phyloP scores from a whole-genome alignment of 352 stramenopile species.

The Phytophthora quininea region DNA sequence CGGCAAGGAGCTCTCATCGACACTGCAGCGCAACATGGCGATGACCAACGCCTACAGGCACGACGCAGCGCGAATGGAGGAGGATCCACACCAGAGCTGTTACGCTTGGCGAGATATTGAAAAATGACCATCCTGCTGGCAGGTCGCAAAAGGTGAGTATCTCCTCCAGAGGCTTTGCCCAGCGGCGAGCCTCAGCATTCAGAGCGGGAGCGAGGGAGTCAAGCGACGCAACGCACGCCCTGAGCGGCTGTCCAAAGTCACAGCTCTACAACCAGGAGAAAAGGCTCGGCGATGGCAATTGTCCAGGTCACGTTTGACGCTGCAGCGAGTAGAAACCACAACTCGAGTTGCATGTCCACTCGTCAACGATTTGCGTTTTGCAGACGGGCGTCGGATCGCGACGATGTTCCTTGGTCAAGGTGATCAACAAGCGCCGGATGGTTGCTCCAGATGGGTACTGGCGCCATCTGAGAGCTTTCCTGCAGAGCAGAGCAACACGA shows the following conservation, averaged over 20 bases:
- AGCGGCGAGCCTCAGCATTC: conserved; percentile 13
- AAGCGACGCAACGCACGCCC: conserved; percentile 20
- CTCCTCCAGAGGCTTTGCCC: conserved; percentile 1
- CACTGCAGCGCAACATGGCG: conserved; percentile 33
- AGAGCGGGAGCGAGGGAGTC: conserved; percentile 18
- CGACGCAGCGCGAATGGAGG: conserved; percentile 12
- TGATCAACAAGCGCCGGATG: conserved; percentile 4
- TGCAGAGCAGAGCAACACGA: background rate
- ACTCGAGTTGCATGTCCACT: conserved; percentile 4
- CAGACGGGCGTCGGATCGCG: conserved; percentile 13
- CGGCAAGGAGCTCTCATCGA: conserved; percentile 27
- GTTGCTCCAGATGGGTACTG: conserved; percentile 12
- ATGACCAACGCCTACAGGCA: conserved; percentile 5
- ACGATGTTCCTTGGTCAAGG: conserved; percentile 9
- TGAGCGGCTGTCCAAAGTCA: conserved; percentile 30
- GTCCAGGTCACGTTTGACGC: conserved; percentile 24
- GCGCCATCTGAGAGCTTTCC: conserved; percentile 10
- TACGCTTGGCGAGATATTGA: conserved; percentile 28
- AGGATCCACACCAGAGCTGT: conserved; percentile 14
- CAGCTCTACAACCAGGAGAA: conserved; percentile 26
- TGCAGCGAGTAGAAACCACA: conserved; percentile 12
- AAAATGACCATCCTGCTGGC: conserved; percentile 23
- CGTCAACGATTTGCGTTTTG: conserved; percentile 26
- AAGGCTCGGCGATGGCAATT: conserved; percentile 25
- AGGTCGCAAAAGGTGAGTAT: conserved; percentile 15